Percentiles rank a stretch among this genome's conserved stretches.
Conservation (phyloP, 352 stramenopile genomes). For the Phytophthora sansomeana region DNA sequence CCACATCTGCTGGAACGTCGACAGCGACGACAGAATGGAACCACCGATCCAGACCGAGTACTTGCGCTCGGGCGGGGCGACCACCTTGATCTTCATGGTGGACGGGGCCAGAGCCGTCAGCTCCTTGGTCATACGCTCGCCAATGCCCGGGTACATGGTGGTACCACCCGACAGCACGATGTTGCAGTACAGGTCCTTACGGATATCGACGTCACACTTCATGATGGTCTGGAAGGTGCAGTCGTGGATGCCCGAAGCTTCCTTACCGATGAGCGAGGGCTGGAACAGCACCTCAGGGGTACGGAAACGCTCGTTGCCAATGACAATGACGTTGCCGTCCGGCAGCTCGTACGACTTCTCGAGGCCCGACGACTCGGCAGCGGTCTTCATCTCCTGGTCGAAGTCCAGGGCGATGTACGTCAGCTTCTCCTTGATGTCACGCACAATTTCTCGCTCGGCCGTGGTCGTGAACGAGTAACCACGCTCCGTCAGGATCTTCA, state of each 20-base stretch:
- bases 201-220: constrained; percentile 93
- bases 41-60: constrained; percentile 98
- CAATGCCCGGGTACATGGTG: constrained; percentile 97
- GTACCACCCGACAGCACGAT: constrained; percentile 97
- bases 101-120: constrained; percentile 88
- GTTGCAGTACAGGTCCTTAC: constrained; percentile 95
- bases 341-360: constrained; percentile 98
- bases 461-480: constrained; percentile 96
- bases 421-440: constrained; percentile 99
- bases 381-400: constrained; percentile 95
- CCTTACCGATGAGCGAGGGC: constrained; percentile 92
- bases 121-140: constrained; percentile 95
- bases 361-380: constrained; percentile 68
- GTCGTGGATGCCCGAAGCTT: constrained; percentile 87
- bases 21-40: constrained; percentile 96
- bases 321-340: constrained; percentile 98
- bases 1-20: constrained; percentile 99
- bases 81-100: constrained; percentile 97
- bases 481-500: constrained; percentile 96
- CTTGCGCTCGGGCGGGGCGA: constrained; percentile 93
- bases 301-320: constrained; percentile 96
- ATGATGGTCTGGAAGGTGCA: constrained; percentile 82
- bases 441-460: constrained; percentile 95
- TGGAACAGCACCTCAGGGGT: constrained; percentile 97
- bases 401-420: constrained; percentile 96